These are phyloP conservation scores for Zymoseptoria crescenta DNA, from an alignment of 2,329 filamentous ascomycete species.

Conservation along the genomic window DNA sequence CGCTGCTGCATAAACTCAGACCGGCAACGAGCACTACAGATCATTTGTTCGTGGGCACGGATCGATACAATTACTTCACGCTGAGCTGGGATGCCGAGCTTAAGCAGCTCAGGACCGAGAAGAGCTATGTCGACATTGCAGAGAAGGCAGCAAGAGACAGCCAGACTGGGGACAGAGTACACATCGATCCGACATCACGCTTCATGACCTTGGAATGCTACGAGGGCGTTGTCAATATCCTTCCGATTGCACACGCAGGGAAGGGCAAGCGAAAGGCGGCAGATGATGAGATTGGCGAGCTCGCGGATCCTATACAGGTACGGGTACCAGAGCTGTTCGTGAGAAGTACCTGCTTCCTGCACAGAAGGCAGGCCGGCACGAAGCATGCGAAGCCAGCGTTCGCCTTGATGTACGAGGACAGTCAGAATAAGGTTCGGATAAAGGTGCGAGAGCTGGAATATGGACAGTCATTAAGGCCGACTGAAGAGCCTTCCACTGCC, in stretches of 20 bases:
- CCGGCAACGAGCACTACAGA: conserved; percentile 69
- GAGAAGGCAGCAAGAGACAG: conserved; percentile 61
- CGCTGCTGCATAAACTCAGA: conserved; percentile 72
- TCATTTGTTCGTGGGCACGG: conserved; percentile 85
- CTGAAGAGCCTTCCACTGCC: conserved; percentile 41
- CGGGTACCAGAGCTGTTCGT: conserved; percentile 61
- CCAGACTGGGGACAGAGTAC: conserved; percentile 72
- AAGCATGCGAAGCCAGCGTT: conserved; percentile 49
- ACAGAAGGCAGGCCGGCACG: conserved; percentile 38
- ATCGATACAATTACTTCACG: conserved; percentile 85
- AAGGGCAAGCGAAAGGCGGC: conserved; percentile 39
- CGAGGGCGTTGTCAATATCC: conserved; percentile 58
- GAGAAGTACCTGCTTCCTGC: conserved; percentile 57
- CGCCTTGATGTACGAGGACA: conserved; percentile 59
- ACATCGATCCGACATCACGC: conserved; percentile 70
- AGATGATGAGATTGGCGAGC: conserved; percentile 45
- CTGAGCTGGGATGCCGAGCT: conserved; percentile 65
- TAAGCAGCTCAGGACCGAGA: conserved; percentile 48
- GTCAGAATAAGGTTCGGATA: conserved; percentile 46
- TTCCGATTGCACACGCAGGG: conserved; percentile 51
- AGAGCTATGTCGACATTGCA: conserved; percentile 52
- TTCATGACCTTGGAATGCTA: conserved; percentile 62
- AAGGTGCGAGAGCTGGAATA: conserved; percentile 50
- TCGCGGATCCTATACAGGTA: conserved; percentile 55
- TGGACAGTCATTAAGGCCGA: conserved; percentile 35